Evolutionary conservation across 2,329 filamentous ascomycete genomes (phyloP).

Genomic region (Claviceps digitariae): DNA sequence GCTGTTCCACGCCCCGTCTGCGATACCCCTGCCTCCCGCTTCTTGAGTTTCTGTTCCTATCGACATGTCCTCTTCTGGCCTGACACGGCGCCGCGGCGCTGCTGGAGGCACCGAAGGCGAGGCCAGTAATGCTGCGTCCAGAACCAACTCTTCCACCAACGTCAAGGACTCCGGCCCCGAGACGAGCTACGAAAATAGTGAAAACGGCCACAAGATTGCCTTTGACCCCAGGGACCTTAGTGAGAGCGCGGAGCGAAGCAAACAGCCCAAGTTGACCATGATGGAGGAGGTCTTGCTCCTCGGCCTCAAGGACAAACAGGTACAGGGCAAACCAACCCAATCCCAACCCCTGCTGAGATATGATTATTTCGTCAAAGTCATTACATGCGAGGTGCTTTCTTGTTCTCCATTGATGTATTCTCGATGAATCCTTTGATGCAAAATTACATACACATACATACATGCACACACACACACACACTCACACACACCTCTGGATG

Average conservation of each 20-base stretch:
- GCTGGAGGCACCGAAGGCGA: conserved; percentile 46
- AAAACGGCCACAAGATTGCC: conserved; percentile 97
- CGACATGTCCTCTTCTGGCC: conserved; percentile 32
- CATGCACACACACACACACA: background rate
- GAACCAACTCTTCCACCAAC: conserved; percentile 42
- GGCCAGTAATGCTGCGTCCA: conserved; percentile 39
- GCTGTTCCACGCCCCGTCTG: background rate
- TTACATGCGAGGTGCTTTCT: background rate
- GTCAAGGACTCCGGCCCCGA: conserved; percentile 43
- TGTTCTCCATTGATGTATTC: background rate
- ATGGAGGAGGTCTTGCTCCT: conserved; percentile 97
- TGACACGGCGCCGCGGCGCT: conserved; percentile 57
- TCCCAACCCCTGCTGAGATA: background rate
- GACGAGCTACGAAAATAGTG: conserved; percentile 81
- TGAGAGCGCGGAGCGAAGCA: conserved; percentile 89
- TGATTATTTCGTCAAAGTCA: background rate
- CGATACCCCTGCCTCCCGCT: background rate
- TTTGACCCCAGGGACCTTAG: conserved; percentile 95
- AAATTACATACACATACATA: background rate
- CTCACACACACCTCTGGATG: too few species aligned
- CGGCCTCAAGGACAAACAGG: conserved; percentile 97
- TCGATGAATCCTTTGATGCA: background rate
- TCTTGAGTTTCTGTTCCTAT: conserved; percentile 1
- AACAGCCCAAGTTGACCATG: conserved; percentile 94
- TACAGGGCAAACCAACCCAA: conserved; percentile 28